Conservation (phyloP, 768 basidiomycete genomes). For the Boletus tylopilopsis region DNA sequence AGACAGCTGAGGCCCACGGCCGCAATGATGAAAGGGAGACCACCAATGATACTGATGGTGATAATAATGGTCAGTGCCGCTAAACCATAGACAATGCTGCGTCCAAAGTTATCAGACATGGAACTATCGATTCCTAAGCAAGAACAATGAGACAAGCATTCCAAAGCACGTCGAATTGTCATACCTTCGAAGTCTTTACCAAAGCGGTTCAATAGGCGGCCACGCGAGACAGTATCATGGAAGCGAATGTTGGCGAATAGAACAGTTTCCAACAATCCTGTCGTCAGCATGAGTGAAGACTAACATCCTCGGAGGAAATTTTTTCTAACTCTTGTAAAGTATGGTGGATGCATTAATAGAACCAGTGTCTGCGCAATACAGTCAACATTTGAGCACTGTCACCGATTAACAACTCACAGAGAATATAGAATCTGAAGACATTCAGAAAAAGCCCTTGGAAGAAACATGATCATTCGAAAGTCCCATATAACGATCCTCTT, state of each 20-base stretch:
- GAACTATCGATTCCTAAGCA: conserved; percentile 71
- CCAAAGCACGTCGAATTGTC: not conserved
- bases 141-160: conserved; percentile 9
- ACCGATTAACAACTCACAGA: conserved; percentile 48
- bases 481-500: not conserved
- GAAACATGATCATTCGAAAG: conserved; percentile 12
- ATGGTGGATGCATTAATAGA: conserved; percentile 79
- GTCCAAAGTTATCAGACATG: conserved; percentile 82
- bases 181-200: conserved; percentile 86
- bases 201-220: conserved; percentile 77
- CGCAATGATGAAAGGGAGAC: conserved; percentile 66
- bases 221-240: conserved; percentile 88
- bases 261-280: conserved; percentile 67
- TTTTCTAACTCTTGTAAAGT: conserved; percentile 63
- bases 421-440: conserved; percentile 64
- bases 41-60: conserved; percentile 77
- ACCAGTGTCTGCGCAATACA: conserved; percentile 49
- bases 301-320: not conserved
- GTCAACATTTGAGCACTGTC: conserved; percentile 1
- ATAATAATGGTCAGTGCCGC: conserved; percentile 67
- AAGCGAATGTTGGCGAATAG: conserved; percentile 88
- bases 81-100: conserved; percentile 68
- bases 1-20: conserved; percentile 51
- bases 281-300: conserved; percentile 11
- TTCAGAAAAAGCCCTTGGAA: conserved; percentile 49